Percentiles rank a stretch among this genome's conserved stretches.
These are phyloP conservation scores for Pseudonectria buxi DNA, from an alignment of 2,329 filamentous ascomycete species.

Conservation along the genomic window DNA sequence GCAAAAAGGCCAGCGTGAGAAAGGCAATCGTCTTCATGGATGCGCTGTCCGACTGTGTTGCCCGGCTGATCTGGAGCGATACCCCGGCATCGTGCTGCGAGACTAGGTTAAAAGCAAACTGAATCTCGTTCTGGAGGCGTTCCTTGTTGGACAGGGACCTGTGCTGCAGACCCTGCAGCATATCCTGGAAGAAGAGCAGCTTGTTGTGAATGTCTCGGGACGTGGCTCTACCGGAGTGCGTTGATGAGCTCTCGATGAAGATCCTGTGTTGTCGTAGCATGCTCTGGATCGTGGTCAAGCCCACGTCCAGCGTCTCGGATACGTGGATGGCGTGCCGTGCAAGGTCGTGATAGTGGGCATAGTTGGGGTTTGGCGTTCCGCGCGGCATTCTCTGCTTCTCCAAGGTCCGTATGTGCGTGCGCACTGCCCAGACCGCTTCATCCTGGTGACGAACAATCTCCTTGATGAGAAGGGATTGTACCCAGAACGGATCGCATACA, in stretches of 20 bases:
- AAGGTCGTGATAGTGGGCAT: constrained; percentile 32
- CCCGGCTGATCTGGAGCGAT: constrained; percentile 33
- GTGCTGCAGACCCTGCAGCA: constrained; percentile 27
- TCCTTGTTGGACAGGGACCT: constrained; percentile 34
- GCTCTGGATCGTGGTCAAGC: constrained; percentile 22
- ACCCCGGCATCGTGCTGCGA: constrained; percentile 34
- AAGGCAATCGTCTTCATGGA: constrained; percentile 46
- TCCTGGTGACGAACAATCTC: constrained; percentile 28
- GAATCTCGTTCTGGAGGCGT: constrained; percentile 48
- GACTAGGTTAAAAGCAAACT: constrained; percentile 42
- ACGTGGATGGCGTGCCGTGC: constrained; percentile 39
- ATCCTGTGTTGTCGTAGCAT: constrained; percentile 27
- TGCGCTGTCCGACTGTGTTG: constrained; percentile 38
- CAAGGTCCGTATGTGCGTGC: constrained; percentile 26
- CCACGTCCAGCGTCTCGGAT: constrained; percentile 34
- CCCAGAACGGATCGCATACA: constrained; percentile 29
- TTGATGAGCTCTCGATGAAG: constrained; percentile 5
- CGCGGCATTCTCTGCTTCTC: constrained; percentile 20
- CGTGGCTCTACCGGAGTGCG: background rate
- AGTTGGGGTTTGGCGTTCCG: constrained; percentile 25
- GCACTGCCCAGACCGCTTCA: constrained; percentile 33
- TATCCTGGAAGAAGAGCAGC: constrained; percentile 27
- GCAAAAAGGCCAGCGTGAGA: constrained; percentile 42
- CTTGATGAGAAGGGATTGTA: constrained; percentile 24
- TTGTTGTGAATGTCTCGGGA: constrained; percentile 21